Conservation (phyloP, 2,329 filamentous ascomycete species). For the Xylaria sp. region DNA sequence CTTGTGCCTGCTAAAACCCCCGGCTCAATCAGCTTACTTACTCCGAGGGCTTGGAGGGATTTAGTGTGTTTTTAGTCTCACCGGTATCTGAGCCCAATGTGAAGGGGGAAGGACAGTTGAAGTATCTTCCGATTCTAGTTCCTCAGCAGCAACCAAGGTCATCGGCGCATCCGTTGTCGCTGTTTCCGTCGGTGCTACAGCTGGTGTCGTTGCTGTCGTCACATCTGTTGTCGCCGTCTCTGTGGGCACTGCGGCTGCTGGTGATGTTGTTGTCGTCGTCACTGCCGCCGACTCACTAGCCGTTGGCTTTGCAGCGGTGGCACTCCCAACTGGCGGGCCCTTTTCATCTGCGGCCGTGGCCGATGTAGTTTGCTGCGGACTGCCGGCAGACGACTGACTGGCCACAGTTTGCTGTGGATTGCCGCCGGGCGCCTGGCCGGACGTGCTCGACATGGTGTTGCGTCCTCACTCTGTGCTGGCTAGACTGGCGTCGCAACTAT, state of each 20-base stretch:
- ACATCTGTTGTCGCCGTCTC: neutral
- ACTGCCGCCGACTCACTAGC: neutral
- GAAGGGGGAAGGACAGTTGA: conserved; percentile 34
- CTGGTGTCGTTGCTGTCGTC: neutral
- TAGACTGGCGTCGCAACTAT: neutral
- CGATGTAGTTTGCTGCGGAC: conserved; percentile 11
- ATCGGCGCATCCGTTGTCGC: neutral
- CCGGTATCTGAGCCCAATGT: conserved; percentile 36
- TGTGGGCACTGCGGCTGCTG: neutral
- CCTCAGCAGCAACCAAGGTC: neutral
- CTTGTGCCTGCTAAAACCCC: neutral
- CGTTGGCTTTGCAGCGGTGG: conserved; percentile 3
- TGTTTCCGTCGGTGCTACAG: neutral
- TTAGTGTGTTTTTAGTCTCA: conserved; percentile 17
- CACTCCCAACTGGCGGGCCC: neutral
- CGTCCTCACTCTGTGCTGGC: neutral
- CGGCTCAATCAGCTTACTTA: conserved; percentile 7
- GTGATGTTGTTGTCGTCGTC: neutral
- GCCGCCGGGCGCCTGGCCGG: conserved; percentile 16
- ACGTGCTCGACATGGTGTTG: conserved; percentile 16
- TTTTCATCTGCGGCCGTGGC: conserved; percentile 10
- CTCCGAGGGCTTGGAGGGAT: neutral
- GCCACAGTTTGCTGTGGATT: conserved; percentile 13
- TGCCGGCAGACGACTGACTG: conserved; percentile 15
- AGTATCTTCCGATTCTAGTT: neutral